Conservation (phyloP, 768 basidiomycete species). For the Termitomyces eurrhizus region DNA sequence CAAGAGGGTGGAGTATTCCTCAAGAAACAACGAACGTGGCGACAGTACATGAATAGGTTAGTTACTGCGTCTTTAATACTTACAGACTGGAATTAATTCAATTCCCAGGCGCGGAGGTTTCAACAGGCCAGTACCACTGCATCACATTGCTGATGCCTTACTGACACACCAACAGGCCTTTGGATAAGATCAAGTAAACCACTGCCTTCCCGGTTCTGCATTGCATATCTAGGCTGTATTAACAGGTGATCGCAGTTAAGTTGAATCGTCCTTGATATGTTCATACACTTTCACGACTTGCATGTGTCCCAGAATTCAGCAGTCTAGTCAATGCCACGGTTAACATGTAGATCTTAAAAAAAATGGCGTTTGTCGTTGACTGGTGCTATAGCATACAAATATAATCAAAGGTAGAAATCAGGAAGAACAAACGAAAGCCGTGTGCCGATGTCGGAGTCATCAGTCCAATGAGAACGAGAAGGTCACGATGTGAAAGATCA, state of each 20-base stretch:
- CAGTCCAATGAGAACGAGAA: not conserved
- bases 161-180: constrained; percentile 52
- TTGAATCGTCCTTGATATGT: constrained; percentile 10
- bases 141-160: not conserved
- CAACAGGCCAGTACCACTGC: constrained; percentile 52
- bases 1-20: constrained; percentile 64
- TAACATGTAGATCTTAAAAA: constrained; percentile 3
- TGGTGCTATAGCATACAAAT: constrained; percentile 26
- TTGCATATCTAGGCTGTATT: not conserved
- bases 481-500: constrained; percentile 8
- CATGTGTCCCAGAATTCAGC: constrained; percentile 9
- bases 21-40: constrained; percentile 88
- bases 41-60: constrained; percentile 97
- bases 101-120: constrained; percentile 71
- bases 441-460: not conserved
- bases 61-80: constrained; percentile 13
- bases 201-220: not conserved
- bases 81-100: constrained; percentile 8
- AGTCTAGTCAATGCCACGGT: constrained; percentile 1
- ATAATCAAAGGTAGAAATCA: constrained; percentile 20
- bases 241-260: constrained; percentile 14
- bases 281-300: constrained; percentile 13
- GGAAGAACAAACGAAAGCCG: constrained; percentile 8
- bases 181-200: constrained; percentile 88
- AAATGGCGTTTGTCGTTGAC: constrained; percentile 12